Conservation (phyloP, 441 rosid genomes). For the Jatropha multifida region DNA sequence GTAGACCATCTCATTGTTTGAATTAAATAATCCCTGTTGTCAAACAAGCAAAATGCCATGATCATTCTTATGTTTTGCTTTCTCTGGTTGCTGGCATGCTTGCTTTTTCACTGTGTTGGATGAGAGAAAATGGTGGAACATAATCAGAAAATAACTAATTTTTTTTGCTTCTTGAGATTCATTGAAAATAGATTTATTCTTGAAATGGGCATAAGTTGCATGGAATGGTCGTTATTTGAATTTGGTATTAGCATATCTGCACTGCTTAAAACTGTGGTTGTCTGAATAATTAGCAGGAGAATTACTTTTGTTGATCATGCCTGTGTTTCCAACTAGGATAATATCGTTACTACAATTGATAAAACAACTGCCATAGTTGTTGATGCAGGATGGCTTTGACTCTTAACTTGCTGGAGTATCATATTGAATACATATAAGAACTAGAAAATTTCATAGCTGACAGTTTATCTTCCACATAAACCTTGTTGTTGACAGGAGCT, state of each 20-base stretch:
- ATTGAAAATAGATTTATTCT: neutral
- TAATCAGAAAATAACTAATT: neutral
- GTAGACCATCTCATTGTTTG: conserved; percentile 36
- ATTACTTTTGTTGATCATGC: neutral
- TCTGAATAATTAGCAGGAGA: neutral
- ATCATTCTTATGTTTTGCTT: neutral
- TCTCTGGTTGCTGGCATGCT: neutral
- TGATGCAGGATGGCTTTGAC: neutral
- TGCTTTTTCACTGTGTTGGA: neutral
- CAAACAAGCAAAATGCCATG: neutral
- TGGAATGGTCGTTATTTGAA: neutral
- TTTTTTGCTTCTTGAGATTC: conserved; percentile 2
- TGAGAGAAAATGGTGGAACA: neutral
- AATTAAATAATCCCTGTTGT: conserved; percentile 11
- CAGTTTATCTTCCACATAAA: neutral
- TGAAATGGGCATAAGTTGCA: neutral
- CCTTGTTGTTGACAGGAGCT: conserved; percentile 5
- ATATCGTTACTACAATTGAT: neutral
- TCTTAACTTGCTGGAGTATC: neutral
- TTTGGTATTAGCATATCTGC: neutral
- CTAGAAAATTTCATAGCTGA: neutral
- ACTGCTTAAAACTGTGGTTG: neutral
- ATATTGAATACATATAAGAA: neutral
- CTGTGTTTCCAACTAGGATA: conserved; percentile 6
- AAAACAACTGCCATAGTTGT: conserved; percentile 5